These are phyloP conservation scores for Calcarisporium arbuscula DNA, from an alignment of 2,329 filamentous ascomycete species.

Conservation along the genomic window DNA sequence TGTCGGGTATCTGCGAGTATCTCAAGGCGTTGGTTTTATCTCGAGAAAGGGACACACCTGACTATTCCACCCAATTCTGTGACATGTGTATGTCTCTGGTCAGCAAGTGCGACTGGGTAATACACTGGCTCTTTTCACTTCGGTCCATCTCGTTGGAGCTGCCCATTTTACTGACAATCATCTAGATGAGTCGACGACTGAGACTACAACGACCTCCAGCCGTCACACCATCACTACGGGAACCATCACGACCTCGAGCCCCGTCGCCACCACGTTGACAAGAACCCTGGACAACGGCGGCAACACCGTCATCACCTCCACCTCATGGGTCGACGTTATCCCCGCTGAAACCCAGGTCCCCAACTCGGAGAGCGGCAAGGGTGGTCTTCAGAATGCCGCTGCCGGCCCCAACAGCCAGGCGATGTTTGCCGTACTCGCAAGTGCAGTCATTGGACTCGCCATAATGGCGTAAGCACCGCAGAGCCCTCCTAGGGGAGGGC, in stretches of 20 bases:
- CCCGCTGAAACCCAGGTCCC: too few species aligned
- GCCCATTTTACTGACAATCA: slow-evolving; percentile 16
- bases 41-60: too few species aligned
- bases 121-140: too few species aligned
- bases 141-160: too few species aligned
- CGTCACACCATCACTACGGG: slow-evolving; percentile 27
- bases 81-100: too few species aligned
- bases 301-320: slow-evolving; percentile 40
- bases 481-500: slow-evolving; percentile 35
- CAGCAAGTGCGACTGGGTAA: too few species aligned
- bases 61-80: too few species aligned
- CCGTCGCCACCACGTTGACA: slow-evolving; percentile 35
- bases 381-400: slow-evolving; percentile 31
- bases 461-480: slow-evolving; percentile 21
- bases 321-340: slow-evolving; percentile 40
- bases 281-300: slow-evolving; percentile 39
- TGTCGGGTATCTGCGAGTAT: slow-evolving; percentile 19
- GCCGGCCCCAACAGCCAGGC: slow-evolving; percentile 15
- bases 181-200: background rate
- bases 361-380: slow-evolving; percentile 19
- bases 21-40: too few species aligned
- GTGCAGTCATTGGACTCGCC: slow-evolving; percentile 20
- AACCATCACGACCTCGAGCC: slow-evolving; percentile 26
- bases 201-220: slow-evolving; percentile 12
- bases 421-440: slow-evolving; percentile 19